Evolutionary conservation across 1,284 basidiomycete species (phyloP).

Genomic region (Volvariella surrecta): DNA sequence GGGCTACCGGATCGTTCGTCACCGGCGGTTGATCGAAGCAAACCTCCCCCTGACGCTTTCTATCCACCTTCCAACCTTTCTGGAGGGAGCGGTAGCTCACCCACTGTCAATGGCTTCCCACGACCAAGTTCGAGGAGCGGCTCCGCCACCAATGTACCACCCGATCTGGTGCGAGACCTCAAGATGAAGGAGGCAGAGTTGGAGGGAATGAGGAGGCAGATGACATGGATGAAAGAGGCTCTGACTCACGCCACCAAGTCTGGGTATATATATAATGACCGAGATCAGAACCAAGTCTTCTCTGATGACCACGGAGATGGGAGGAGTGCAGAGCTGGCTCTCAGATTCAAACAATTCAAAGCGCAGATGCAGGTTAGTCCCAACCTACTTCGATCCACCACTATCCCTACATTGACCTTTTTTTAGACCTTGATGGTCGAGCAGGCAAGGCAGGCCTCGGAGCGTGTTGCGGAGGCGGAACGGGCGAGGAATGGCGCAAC

Average conservation of each 20-base stretch:
- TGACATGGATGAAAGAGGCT: conserved; percentile 83
- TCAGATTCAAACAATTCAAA: conserved; percentile 86
- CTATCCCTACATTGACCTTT: conserved; percentile 7
- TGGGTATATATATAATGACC: conserved; percentile 72
- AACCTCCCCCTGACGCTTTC: conserved; percentile 51
- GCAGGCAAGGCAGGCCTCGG: conserved; percentile 72
- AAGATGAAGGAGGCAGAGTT: conserved; percentile 78
- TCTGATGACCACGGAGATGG: conserved; percentile 25
- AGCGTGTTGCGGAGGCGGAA: conserved; percentile 77
- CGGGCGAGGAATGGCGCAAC: conserved; percentile 72
- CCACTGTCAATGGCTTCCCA: conserved; percentile 42
- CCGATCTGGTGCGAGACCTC: conserved; percentile 70
- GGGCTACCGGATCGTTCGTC: conserved; percentile 51
- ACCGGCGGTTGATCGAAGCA: conserved; percentile 45
- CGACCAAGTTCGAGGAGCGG: conserved; percentile 34
- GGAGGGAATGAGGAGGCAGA: conserved; percentile 69
- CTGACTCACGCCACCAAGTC: conserved; percentile 71
- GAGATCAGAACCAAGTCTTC: conserved; percentile 22
- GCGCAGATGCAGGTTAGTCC: conserved; percentile 76
- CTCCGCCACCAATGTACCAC: conserved; percentile 61
- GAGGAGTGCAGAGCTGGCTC: conserved; percentile 63
- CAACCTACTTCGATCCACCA: conserved; percentile 9
- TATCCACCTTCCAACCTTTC: conserved; percentile 27
- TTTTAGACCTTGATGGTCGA: conserved; percentile 47
- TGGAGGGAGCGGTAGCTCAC: conserved; percentile 45